Evolutionary conservation across 2,329 filamentous ascomycete genomes (phyloP).

Genomic region (Xylariaceae sp.): DNA sequence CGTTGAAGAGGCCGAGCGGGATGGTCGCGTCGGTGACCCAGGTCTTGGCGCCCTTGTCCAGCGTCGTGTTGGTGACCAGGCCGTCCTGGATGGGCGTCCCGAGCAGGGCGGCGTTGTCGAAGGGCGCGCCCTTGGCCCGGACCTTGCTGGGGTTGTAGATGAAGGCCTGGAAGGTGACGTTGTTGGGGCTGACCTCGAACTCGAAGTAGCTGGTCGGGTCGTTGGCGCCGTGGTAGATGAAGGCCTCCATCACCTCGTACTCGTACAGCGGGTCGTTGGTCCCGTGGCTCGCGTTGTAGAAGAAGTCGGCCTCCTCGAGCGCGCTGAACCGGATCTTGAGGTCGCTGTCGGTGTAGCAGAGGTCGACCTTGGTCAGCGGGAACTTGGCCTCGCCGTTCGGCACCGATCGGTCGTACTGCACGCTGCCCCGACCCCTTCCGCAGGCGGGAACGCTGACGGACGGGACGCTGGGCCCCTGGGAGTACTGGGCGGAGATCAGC

Average conservation of each 20-base stretch:
- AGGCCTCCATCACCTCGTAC: slow-evolving; percentile 48
- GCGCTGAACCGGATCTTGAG: slow-evolving; percentile 41
- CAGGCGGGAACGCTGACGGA: slow-evolving; percentile 36
- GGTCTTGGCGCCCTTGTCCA: slow-evolving; percentile 32
- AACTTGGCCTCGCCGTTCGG: slow-evolving; percentile 36
- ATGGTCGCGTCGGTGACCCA: slow-evolving; percentile 40
- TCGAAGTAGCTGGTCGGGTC: slow-evolving; percentile 46
- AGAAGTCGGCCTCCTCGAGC: slow-evolving; percentile 41
- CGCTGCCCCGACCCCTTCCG: slow-evolving; percentile 29
- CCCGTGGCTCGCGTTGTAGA: slow-evolving; percentile 37
- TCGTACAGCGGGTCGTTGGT: slow-evolving; percentile 44
- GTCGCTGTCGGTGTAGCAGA: slow-evolving; percentile 40
- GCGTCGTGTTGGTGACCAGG: slow-evolving; percentile 35
- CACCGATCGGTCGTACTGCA: slow-evolving; percentile 38
- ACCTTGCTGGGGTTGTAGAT: slow-evolving; percentile 46
- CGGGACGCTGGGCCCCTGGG: slow-evolving; percentile 15
- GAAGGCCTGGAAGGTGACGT: slow-evolving; percentile 46
- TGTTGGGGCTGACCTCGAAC: slow-evolving; percentile 47
- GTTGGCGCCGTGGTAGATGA: slow-evolving; percentile 40
- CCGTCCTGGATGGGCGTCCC: slow-evolving; percentile 37
- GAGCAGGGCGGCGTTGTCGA: slow-evolving; percentile 39
- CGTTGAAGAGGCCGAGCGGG: slow-evolving; percentile 45
- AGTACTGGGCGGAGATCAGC: slow-evolving; percentile 13
- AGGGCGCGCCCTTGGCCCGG: slow-evolving; percentile 35
- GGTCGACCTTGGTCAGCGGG: slow-evolving; percentile 39